A percentile compares a stretch with the other conserved stretches of the same genome.
These are phyloP conservation scores for Echium plantagineum DNA, from an alignment of 257 asterid species.

Conservation along the genomic window DNA sequence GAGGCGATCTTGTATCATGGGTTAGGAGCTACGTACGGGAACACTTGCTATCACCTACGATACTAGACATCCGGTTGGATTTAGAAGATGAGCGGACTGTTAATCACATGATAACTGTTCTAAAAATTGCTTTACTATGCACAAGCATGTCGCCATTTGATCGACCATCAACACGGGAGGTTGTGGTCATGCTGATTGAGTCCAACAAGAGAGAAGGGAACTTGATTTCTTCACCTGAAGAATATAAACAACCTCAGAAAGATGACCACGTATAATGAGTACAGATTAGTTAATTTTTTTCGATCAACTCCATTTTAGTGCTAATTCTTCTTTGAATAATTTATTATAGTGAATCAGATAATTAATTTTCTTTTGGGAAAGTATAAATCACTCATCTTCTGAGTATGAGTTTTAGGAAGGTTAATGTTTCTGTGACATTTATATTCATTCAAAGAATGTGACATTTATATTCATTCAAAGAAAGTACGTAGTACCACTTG, in stretches of 20 bases:
- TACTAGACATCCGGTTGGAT: constrained; percentile 55
- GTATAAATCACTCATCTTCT: neutral
- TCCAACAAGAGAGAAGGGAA: constrained; percentile 50
- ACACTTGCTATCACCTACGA: constrained; percentile 46
- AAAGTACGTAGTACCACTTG: neutral
- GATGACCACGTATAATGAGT: constrained; percentile 27
- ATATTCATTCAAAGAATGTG: too few species aligned
- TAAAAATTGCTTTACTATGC: constrained; percentile 73
- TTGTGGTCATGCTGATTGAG: constrained; percentile 71
- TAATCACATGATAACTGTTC: constrained; percentile 60
- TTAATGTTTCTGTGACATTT: neutral
- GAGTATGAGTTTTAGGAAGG: neutral
- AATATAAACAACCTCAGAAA: constrained; percentile 23
- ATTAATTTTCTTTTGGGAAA: constrained; percentile 19
- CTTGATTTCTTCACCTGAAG: constrained; percentile 36
- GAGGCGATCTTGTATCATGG: constrained; percentile 82
- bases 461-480: too few species aligned
- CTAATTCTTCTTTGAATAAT: constrained; percentile 20
- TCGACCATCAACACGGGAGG: constrained; percentile 85
- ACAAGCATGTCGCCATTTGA: constrained; percentile 62
- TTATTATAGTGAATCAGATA: constrained; percentile 17
- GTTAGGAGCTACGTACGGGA: constrained; percentile 43
- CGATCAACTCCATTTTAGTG: constrained; percentile 17
- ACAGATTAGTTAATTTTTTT: constrained; percentile 20
- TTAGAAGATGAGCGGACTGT: constrained; percentile 34